Evolutionary conservation across 1,139 yeast species (phyloP), one percentile per base, ranked within the genome.

Genomic region (Geotrichum europaeum): DNA sequence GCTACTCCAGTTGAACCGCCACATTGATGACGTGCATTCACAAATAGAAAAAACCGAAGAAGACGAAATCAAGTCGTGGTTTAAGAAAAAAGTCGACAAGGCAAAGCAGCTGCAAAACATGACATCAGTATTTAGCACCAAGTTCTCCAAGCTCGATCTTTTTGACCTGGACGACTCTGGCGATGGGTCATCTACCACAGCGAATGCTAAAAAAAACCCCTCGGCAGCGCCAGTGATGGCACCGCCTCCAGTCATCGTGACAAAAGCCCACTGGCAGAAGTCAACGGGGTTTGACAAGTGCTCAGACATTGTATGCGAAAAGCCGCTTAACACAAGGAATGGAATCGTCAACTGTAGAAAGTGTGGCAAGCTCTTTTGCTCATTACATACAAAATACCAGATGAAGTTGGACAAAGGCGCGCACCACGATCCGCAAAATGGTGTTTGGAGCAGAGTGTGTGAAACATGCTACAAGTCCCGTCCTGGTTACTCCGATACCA

Each of bases 311-410:
- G 60, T 63, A 1, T 77, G 79, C 62, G 65, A 67, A 49, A 67
- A 67, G 62, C 62, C 63, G n/a, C 66, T 75, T 12, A 69, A 67
- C 49, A 60, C 69, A 15, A 63, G 74, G 15, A 69, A 66, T 34
- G 75, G 76, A 1, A 61, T 65, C 4, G 69, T 73, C 49, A 70
- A 76, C 61, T 76, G 80, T 58, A 67, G 79, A 4, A 69, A 72
- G 34, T 91, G 97, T 75, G 97, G 97, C 0, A 73, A 78, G 34
- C 73, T 90, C 24, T 89, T 75, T 69, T 90, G 97, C 70, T 80
- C 81, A 62, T 75, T 73, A 32, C 96, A 91, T 75, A 79, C 90
- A 2, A 73, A 77, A 58, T 84, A 78, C 68, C 78, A 77, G 52
- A 73, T 81, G 62, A 82, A 77, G 74, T 78, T 77, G 58, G 78